Evolutionary conservation across 2,329 filamentous ascomycete genomes (phyloP).

Genomic region (Sporothrix pallida): DNA sequence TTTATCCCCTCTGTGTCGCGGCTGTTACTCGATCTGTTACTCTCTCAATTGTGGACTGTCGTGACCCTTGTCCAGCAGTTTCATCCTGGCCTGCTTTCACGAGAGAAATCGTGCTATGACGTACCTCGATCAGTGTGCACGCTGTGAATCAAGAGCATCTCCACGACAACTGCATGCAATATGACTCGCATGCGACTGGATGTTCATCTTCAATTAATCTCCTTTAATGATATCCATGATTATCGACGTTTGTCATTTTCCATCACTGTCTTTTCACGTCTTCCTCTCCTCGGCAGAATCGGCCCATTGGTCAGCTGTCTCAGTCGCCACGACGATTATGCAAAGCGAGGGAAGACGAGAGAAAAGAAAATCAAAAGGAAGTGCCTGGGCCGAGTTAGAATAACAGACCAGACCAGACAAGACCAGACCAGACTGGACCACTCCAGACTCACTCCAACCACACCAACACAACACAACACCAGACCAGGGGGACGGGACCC

Average conservation of each 20-base stretch:
- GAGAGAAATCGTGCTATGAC: not conserved
- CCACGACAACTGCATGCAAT: not conserved
- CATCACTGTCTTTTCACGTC: too few relatives aligned
- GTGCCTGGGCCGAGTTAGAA: too few relatives aligned
- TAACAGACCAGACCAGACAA: not conserved
- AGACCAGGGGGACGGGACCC: conserved; percentile 17
- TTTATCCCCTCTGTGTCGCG: not conserved
- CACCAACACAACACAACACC: not conserved
- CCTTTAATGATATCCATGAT: not conserved
- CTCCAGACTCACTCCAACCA: not conserved
- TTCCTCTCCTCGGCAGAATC: not conserved
- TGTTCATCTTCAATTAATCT: not conserved
- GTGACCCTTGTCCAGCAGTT: not conserved
- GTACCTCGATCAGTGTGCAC: not conserved
- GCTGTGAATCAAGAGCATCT: not conserved
- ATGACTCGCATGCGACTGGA: not conserved
- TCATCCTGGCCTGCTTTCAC: conserved; percentile 21
- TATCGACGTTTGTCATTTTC: not conserved
- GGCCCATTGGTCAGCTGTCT: conserved; percentile 30
- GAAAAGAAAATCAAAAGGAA: not conserved
- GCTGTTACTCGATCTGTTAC: not conserved
- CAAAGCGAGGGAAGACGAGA: not conserved
- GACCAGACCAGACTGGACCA: not conserved
- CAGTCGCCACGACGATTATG: conserved; percentile 35
- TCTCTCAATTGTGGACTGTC: not conserved